Evolutionary conservation across 73 alveolate genomes (phyloP).

Genomic region (Blepharisma japonicum): DNA sequence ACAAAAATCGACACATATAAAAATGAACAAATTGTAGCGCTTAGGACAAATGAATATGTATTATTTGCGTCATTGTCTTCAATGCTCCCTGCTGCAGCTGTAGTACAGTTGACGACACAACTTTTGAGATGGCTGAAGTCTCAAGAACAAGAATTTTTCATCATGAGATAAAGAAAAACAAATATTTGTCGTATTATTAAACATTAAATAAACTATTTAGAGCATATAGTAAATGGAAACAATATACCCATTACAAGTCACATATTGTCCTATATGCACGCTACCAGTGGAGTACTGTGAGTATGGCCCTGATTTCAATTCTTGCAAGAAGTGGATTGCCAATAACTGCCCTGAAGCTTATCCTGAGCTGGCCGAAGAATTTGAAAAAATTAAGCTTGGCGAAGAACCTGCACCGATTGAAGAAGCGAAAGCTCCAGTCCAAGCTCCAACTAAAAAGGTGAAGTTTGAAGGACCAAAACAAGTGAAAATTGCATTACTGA

Average conservation of each 20-base stretch:
- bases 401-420: background rate
- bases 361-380: constrained; percentile 22
- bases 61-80: background rate
- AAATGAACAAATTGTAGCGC: background rate
- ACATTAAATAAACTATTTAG: too few relatives aligned
- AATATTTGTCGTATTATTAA: too few relatives aligned
- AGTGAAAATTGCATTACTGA: background rate
- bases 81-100: background rate
- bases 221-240: constrained; percentile 9
- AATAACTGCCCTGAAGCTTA: constrained; percentile 25
- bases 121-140: constrained; percentile 1
- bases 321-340: constrained; percentile 28
- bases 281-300: constrained; percentile 23
- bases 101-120: background rate
- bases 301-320: background rate
- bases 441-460: background rate
- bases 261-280: constrained; percentile 13
- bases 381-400: background rate
- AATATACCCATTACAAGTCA: background rate
- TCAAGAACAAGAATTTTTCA: background rate
- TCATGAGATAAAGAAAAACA: background rate
- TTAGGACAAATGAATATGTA: constrained; percentile 8
- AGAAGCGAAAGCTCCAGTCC: constrained; percentile 10
- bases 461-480: background rate
- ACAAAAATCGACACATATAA: background rate